A percentile compares a stretch with the other conserved stretches of the same genome.
These are phyloP conservation scores for Paramecium sonneborni DNA, from an alignment of 73 alveolate genomes.

Conservation along the genomic window DNA sequence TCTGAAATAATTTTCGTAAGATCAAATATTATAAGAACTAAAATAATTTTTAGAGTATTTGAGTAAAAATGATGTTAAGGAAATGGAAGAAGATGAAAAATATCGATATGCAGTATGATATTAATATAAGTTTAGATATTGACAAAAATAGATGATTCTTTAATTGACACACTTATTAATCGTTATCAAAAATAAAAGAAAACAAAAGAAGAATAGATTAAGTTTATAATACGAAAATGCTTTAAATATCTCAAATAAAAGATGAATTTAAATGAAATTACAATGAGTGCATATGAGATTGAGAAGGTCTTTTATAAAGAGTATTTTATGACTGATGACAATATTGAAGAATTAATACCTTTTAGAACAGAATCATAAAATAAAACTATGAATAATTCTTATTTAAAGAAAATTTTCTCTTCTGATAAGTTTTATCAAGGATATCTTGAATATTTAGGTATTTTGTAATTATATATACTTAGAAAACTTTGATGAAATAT, in stretches of 20 bases:
- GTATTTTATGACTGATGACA: background rate
- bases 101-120: background rate
- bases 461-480: background rate
- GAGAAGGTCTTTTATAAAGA: slow-evolving; percentile 29
- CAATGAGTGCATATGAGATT: slow-evolving; percentile 43
- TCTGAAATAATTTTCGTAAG: slow-evolving; percentile 6
- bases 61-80: background rate
- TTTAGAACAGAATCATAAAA: slow-evolving; percentile 13
- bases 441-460: slow-evolving; percentile 20
- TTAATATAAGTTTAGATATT: background rate
- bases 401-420: slow-evolving; percentile 22
- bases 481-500: slow-evolving; percentile 38
- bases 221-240: slow-evolving; percentile 61
- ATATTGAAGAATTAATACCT: slow-evolving; percentile 33
- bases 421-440: slow-evolving; percentile 33
- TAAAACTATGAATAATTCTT: slow-evolving; percentile 21
- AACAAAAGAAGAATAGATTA: slow-evolving; percentile 64
- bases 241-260: slow-evolving; percentile 57
- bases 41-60: background rate
- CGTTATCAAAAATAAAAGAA: slow-evolving; percentile 22
- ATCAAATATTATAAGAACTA: background rate
- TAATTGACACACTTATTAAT: background rate
- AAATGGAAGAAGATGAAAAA: background rate
- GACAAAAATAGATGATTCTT: slow-evolving; percentile 17
- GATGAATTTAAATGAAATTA: slow-evolving; percentile 55